Conservation (phyloP, 768 basidiomycete genomes). For the Termitomyces sp. region DNA sequence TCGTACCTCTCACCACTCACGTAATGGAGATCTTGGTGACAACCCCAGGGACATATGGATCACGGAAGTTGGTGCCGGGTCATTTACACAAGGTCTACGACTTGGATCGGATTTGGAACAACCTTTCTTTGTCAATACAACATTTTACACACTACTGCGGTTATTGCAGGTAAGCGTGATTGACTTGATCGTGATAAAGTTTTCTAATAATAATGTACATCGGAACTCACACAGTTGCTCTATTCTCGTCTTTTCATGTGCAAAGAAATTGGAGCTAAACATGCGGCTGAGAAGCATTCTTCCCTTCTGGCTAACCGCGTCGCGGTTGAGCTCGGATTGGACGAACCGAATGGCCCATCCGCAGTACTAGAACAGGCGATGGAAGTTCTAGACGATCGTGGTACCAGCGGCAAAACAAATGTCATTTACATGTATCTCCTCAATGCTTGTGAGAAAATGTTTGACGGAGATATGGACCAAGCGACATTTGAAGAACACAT, state of each 20-base stretch:
- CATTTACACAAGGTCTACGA: constrained; percentile 16
- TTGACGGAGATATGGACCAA: constrained; percentile 90
- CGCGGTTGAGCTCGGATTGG: constrained; percentile 77
- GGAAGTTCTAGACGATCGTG: constrained; percentile 49
- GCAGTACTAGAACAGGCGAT: constrained; percentile 63
- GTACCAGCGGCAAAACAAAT: constrained; percentile 42
- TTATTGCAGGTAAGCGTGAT: constrained; percentile 66
- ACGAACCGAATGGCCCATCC: constrained; percentile 76
- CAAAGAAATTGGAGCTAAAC: constrained; percentile 71
- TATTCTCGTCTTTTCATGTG: constrained; percentile 84
- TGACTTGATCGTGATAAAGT: constrained; percentile 1
- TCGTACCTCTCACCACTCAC: constrained; percentile 22
- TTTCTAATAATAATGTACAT: constrained; percentile 9
- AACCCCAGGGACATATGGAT: constrained; percentile 54
- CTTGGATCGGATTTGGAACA: constrained; percentile 27
- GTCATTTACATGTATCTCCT: constrained; percentile 86
- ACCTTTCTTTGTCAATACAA: constrained; percentile 87
- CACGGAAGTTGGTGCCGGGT: constrained; percentile 34
- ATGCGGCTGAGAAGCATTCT: constrained; percentile 62
- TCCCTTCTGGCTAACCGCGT: constrained; percentile 72
- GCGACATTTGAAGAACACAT: constrained; percentile 92
- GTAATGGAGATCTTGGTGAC: constrained; percentile 22
- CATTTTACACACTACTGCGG: constrained; percentile 86
- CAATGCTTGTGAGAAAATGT: constrained; percentile 87
- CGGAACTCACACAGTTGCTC: constrained; percentile 50